Evolutionary conservation across 257 asterid species (phyloP).

Genomic region (Prunella vulgaris): DNA sequence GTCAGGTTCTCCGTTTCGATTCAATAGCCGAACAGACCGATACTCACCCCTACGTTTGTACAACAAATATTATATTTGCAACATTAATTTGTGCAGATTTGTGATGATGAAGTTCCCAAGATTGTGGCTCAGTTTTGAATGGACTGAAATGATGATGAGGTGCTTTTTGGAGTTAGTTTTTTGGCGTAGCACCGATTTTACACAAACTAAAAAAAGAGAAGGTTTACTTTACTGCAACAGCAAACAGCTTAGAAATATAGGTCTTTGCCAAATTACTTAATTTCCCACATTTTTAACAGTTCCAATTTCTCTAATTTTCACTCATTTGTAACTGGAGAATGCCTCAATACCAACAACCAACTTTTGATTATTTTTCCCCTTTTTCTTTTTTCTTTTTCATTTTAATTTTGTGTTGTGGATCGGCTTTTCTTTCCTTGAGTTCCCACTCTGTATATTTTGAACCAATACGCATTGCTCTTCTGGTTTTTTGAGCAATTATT

Average conservation of each 20-base stretch:
- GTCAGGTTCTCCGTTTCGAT: too few species aligned
- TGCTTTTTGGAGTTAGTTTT: conserved; percentile 8
- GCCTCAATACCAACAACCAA: conserved; percentile 9
- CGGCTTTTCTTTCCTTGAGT: background rate
- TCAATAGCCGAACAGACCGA: too few species aligned
- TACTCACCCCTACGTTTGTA: too few species aligned
- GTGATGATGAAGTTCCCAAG: conserved; percentile 10
- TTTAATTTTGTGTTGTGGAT: background rate
- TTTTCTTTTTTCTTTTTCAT: background rate
- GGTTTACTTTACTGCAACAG: background rate
- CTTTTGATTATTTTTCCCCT: background rate
- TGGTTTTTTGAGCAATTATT: background rate
- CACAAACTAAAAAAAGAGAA: background rate
- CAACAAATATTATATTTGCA: background rate
- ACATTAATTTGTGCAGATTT: conserved; percentile 32
- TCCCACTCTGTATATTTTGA: background rate
- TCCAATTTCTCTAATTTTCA: background rate
- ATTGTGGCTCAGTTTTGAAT: conserved; percentile 12
- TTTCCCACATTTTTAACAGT: background rate
- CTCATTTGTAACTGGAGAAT: conserved; percentile 3
- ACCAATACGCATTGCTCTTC: background rate
- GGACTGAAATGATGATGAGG: background rate
- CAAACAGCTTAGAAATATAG: conserved; percentile 6
- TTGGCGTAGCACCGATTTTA: background rate
- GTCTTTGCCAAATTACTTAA: background rate